Base-by-base conservation (phyloP, 495 filamentous ascomycete genomes). In the Cenococcum geophilum region DNA sequence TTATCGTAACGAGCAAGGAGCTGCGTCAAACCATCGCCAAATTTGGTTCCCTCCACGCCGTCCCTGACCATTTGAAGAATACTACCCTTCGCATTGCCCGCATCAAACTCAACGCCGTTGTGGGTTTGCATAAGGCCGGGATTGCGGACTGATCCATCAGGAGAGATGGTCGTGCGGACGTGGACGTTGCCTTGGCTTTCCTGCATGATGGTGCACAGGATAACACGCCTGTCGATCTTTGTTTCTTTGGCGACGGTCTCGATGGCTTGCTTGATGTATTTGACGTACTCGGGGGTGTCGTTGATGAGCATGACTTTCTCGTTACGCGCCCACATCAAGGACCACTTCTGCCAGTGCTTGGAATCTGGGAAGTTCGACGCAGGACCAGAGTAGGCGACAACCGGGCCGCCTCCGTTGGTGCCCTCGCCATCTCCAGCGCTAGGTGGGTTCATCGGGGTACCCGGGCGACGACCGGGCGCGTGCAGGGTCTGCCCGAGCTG, bases 51-150 rank as follows among this genome's bases (percentile, higher is more conserved):
- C 37, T 72, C 68, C 18, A 72, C 73, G 5, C 74, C 74, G 49
- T 76, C 74, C 6, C 58, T 66, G 25, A 76, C 55, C 74, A 76
- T 76, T 53, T 73, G 75, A 4, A 62, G 56, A 37, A 76, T 76
- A 12, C 60, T 65, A 42, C 54, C 54, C 10, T 32, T 36, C 48
- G 65, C 58, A 25, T 66, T 55, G 11, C 66, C 62, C 8, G 70
- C 48, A 61, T 73, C 51, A 23, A 64, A 66, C 18, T 65, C 62
- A 14, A 56, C 58, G 0, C 67, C 74, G 20, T 68, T 64, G 56
- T 68, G 59, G 1, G 74, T 68, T 59, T 76, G 74, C 74, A 76
- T 76, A 1, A 76, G 43, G 14, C 74, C 75, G 8, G 65, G 65
- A 43, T 76, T 76, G 25, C 65, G 9, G 3, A 32, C 27, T 27